Evolutionary conservation across 495 filamentous ascomycete species (phyloP), one percentile per base, ranked within the genome.

Genomic region (Cenococcum geophilum): DNA sequence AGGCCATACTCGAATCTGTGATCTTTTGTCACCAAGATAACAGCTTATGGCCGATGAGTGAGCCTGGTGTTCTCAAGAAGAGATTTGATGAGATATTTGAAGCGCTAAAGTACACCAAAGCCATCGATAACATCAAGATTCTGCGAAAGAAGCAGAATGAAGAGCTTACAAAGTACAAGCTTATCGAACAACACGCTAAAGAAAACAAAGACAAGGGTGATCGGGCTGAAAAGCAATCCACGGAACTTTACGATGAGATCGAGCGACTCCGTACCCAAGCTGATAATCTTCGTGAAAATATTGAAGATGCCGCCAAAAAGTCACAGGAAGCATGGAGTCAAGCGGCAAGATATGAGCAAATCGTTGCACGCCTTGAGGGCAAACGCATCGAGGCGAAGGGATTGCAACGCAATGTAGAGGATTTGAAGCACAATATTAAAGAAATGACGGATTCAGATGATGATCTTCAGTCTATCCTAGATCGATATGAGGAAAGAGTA

Each of bases 21-120:
- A 97, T 98, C 65, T 98, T 98, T 75, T 98, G 93, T 71, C 93
- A 98, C 72, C 93, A 98, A 67, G 93, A 98, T 64, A 93, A 98
- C 61, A 96, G 92, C 57, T 72, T 97, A 49, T 98, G 93, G 93
- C 93, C 93, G 12, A 91, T 98, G 88, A 96, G 91, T 67, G 90
- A 95, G 68, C 90, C 92, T 0, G 72, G 77, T 0, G 81, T 81
- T 4, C 77, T 98, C 23, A 98, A 98, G 75, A 92, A 93, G 75
- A 84, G 82, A 40, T 98, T 98, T 58, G 93, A 98, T 69, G 91
- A 96, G 68, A 97, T 98, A 22, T 98, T 98, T 68, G 95, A 97
- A 73, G 93, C 93, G 6, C 76, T 87, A 75, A 96, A 95, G 70
- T 98, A 97, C 76, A 95, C 91, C 47, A 97, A 96, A 68, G 93